Base-by-base conservation (phyloP, 2,329 filamentous ascomycete species). In the Xylariales sp. region DNA sequence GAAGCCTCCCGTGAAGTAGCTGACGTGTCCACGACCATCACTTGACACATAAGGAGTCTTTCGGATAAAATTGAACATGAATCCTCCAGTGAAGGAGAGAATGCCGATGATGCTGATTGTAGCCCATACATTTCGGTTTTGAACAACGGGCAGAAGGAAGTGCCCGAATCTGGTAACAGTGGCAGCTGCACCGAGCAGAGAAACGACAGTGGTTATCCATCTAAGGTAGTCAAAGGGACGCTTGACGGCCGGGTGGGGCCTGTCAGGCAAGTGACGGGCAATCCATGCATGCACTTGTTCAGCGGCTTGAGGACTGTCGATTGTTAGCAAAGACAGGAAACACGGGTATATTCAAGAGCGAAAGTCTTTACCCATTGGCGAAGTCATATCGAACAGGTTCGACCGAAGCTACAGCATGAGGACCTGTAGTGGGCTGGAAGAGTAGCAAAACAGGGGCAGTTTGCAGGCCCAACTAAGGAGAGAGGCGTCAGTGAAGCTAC, bases 1-100 rank as follows among this genome's bases (percentile, higher is more conserved):
- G 66, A 98, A 98, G 1, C 93, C 91, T 28, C 76, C 76, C 4
- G 91, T 88, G 64, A 98, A 93, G 64, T 97, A 97, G 58, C 69
- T 86, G 47, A 98, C 79, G 4, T 89, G 89, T 14, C 93, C 93
- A 41, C 78, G 81, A 27, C 88, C 88, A 60, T 97, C 82, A 31
- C 85, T 86, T 31, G 82, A 75, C 22, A 97, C 88, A 55, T 98
- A 98, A 3, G 93, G 93, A 3, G 94, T 88, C 63, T 93, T 91
- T 54, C 94, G 81, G 59, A 98, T 98, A 60, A 96, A 90, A 65
- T 97, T 98, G 76, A 94, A 98, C 94, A 98, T 98, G 67, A 97
- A 90, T 28, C 93, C 94, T 54, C 86, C 93, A 34, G 86, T 96
- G 68, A 97, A 98, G 44, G 96, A 73, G 31, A 98, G 77, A 48